These are phyloP conservation scores for Phytophthora foliorum DNA, from an alignment of 352 stramenopile genomes.

Conservation along the genomic window DNA sequence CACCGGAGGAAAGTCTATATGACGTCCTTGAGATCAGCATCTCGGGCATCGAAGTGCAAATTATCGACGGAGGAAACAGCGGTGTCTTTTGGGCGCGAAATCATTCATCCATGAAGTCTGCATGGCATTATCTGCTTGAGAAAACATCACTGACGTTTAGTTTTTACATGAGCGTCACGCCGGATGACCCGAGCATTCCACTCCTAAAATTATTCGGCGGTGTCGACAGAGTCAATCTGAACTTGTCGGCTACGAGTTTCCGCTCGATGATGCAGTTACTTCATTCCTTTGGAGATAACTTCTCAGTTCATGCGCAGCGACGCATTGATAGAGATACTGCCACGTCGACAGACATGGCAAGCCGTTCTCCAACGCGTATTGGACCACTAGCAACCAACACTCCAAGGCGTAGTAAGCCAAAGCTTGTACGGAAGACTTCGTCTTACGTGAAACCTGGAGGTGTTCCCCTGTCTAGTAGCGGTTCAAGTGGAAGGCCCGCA, in stretches of 20 bases:
- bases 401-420: constrained; percentile 39
- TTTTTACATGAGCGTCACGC: constrained; percentile 82
- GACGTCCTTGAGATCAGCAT: constrained; percentile 83
- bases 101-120: constrained; percentile 31
- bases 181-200: constrained; percentile 81
- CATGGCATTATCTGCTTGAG: constrained; percentile 73
- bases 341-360: constrained; percentile 11
- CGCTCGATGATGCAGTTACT: constrained; percentile 66
- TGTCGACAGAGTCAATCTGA: constrained; percentile 75
- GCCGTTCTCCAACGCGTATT: constrained; percentile 13
- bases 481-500: constrained; percentile 28
- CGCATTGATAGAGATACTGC: constrained; percentile 35
- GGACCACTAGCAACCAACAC: constrained; percentile 12
- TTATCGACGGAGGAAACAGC: constrained; percentile 46
- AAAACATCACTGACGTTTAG: constrained; percentile 80
- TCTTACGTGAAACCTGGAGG: constrained; percentile 38
- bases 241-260: constrained; percentile 76
- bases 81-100: constrained; percentile 29
- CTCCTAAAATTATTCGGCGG: constrained; percentile 81
- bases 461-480: constrained; percentile 36
- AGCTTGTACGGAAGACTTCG: constrained; percentile 36
- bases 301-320: constrained; percentile 54
- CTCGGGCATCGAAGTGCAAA: constrained; percentile 81
- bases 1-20: constrained; percentile 66
- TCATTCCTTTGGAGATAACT: constrained; percentile 77